Evolutionary conservation across 345 rosid genomes (phyloP).

Genomic region (Cochlearia excelsa): DNA sequence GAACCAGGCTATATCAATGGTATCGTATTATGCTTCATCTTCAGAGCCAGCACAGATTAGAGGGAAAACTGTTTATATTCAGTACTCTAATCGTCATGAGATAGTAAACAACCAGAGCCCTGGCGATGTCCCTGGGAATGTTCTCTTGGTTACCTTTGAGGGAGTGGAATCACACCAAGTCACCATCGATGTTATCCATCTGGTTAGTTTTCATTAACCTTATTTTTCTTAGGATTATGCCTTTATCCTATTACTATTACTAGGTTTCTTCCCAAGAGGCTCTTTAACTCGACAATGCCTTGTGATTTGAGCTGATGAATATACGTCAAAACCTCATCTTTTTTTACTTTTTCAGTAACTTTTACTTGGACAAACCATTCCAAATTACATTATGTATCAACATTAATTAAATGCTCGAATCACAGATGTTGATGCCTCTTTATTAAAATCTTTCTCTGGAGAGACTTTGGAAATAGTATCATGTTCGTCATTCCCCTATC

Average conservation of each 20-base stretch:
- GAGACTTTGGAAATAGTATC: slow-evolving; percentile 74
- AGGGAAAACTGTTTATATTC: slow-evolving; percentile 90
- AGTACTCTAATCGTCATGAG: slow-evolving; percentile 91
- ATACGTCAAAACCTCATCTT: neutral
- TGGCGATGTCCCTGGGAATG: slow-evolving; percentile 95
- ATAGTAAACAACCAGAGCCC: slow-evolving; percentile 97
- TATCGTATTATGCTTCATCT: slow-evolving; percentile 94
- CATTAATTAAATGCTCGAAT: slow-evolving; percentile 47
- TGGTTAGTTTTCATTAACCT: slow-evolving; percentile 49
- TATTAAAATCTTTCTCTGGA: slow-evolving; percentile 66
- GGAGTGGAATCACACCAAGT: slow-evolving; percentile 92
- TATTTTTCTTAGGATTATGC: neutral
- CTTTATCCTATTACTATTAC: neutral
- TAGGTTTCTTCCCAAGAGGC: neutral
- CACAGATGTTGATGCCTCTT: slow-evolving; percentile 66
- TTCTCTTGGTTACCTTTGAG: slow-evolving; percentile 85
- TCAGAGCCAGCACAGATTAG: slow-evolving; percentile 96
- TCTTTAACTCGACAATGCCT: neutral
- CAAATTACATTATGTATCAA: slow-evolving; percentile 14
- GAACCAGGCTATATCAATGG: slow-evolving; percentile 96
- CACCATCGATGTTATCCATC: slow-evolving; percentile 90
- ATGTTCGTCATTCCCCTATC: slow-evolving; percentile 69
- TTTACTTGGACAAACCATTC: slow-evolving; percentile 10
- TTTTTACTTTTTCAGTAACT: neutral
- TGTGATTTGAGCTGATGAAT: slow-evolving; percentile 19